These are phyloP conservation scores for Cercospora sp. DNA, from an alignment of 2,329 filamentous ascomycete species.

Conservation along the genomic window DNA sequence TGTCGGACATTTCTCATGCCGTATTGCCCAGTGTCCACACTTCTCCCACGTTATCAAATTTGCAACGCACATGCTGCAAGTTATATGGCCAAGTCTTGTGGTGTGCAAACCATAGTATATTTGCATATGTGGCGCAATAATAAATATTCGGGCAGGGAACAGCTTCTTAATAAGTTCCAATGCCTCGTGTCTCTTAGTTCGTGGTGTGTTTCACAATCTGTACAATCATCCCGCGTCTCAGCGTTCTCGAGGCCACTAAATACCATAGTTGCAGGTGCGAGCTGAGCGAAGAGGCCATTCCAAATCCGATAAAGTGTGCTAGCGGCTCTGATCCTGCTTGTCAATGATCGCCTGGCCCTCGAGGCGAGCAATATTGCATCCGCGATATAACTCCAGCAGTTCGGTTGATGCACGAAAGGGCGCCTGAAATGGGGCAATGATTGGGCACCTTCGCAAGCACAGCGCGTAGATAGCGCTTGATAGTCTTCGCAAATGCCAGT, in stretches of 20 bases:
- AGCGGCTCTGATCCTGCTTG: neutral
- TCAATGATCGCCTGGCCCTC: neutral
- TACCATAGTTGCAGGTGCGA: neutral
- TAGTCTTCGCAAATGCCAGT: neutral
- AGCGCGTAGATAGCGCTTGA: neutral
- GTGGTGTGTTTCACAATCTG: neutral
- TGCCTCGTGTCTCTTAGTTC: neutral
- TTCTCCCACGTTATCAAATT: conserved; percentile 24
- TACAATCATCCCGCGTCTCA: neutral
- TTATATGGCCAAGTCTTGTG: neutral
- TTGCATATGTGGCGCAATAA: neutral
- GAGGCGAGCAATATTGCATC: neutral
- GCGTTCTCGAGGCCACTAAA: neutral
- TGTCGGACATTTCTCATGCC: conserved; percentile 19
- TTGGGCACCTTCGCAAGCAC: neutral
- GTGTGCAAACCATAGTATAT: neutral
- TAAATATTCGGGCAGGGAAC: neutral
- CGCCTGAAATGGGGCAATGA: neutral
- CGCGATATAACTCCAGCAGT: neutral
- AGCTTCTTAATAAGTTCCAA: neutral
- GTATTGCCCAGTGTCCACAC: conserved; percentile 22
- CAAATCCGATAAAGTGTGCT: neutral
- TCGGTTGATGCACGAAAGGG: neutral
- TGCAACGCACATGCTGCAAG: conserved; percentile 17
- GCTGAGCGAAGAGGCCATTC: neutral